These are phyloP conservation scores for Talaromyces sp. DNA, from an alignment of 2,329 filamentous ascomycete species.

Conservation along the genomic window DNA sequence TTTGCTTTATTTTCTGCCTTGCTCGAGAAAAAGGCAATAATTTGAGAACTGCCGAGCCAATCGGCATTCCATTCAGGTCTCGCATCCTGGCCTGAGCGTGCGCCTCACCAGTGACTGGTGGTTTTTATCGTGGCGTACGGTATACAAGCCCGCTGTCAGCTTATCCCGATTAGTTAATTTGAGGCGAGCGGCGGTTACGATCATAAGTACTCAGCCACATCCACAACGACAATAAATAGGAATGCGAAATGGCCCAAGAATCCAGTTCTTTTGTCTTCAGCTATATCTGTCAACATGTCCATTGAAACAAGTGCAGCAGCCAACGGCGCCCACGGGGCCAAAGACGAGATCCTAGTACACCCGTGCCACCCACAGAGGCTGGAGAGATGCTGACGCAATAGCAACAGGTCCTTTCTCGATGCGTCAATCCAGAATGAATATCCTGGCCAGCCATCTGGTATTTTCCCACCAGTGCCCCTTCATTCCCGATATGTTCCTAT, in stretches of 20 bases:
- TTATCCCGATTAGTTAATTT: not conserved
- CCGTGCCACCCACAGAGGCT: not conserved
- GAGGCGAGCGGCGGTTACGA: not conserved
- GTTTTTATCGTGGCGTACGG: not conserved
- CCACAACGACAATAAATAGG: conserved; percentile 3
- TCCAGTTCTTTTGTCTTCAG: not conserved
- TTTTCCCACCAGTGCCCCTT: not conserved
- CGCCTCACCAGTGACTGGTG: not conserved
- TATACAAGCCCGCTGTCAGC: not conserved
- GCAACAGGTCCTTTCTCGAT: not conserved
- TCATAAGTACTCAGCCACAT: not conserved
- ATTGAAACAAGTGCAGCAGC: not conserved
- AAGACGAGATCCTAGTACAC: not conserved
- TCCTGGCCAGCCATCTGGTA: not conserved
- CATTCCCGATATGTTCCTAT: conserved; percentile 3
- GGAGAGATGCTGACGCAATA: conserved; percentile 5
- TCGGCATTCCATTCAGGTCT: not conserved
- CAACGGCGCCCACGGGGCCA: not conserved
- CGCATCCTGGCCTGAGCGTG: too few species aligned
- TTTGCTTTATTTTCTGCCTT: not conserved
- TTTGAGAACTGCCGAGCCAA: not conserved
- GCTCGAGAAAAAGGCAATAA: not conserved
- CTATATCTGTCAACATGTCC: not conserved
- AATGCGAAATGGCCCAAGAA: not conserved
- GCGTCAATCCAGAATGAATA: not conserved